phyloP scores from a whole-genome alignment of 2,329 filamentous ascomycete genomes.

The Diaporthe capsici region DNA sequence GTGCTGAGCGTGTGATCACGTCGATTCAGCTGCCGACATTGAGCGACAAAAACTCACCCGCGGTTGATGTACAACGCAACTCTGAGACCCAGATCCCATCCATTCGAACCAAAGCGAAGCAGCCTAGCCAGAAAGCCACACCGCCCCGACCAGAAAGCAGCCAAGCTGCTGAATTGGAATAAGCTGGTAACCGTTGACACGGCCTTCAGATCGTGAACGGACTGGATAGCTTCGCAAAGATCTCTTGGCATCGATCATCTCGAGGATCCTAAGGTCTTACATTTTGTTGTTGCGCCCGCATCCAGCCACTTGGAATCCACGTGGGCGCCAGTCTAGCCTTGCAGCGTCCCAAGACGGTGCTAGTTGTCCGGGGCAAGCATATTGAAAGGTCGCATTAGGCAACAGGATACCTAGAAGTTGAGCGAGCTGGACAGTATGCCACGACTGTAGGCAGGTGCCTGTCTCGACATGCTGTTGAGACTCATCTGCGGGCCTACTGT shows the following conservation, averaged over 20 bases:
- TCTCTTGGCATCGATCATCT: constrained; percentile 8
- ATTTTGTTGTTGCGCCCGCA: neutral
- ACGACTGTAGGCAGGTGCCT: neutral
- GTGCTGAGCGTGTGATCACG: neutral
- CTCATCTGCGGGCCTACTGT: neutral
- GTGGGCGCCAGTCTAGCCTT: constrained; percentile 17
- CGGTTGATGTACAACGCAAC: neutral
- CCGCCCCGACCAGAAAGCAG: neutral
- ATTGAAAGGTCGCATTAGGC: constrained; percentile 26
- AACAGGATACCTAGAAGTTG: constrained; percentile 3
- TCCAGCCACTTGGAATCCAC: constrained; percentile 25
- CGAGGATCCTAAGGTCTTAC: constrained; percentile 10
- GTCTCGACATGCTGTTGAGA: neutral
- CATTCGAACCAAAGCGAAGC: no score
- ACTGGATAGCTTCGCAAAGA: constrained; percentile 39
- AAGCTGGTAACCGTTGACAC: neutral
- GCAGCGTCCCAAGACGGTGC: neutral
- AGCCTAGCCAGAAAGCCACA: neutral
- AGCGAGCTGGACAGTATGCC: neutral
- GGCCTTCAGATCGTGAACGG: constrained; percentile 47
- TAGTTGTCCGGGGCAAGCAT: constrained; percentile 4
- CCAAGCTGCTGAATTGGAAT: neutral
- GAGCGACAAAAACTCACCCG: neutral
- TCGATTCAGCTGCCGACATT: neutral
- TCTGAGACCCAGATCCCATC: neutral